Percentiles rank a stretch among this genome's conserved stretches.
Conservation (phyloP, 306 rosid species). For the Glycyrrhiza uralensis region DNA sequence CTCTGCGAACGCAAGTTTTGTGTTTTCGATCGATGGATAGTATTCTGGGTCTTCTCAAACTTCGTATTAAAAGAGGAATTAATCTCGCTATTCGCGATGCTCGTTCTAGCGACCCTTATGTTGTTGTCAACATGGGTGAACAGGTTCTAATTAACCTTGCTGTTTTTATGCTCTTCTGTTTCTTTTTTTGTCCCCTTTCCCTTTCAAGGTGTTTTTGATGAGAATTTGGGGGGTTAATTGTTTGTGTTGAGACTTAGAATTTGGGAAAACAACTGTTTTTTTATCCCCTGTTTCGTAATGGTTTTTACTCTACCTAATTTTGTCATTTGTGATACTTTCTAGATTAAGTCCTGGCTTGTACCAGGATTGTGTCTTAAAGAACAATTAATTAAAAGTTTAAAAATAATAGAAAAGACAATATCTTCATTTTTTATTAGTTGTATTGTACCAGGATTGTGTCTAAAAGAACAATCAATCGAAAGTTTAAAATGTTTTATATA, state of each 20-base stretch:
- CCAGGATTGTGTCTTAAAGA: no score
- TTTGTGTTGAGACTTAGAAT: not conserved
- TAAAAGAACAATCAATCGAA: no score
- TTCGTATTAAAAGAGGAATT: constrained; percentile 60
- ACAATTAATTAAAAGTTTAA: no score
- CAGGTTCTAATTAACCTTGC: constrained; percentile 39
- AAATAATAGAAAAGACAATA: no score
- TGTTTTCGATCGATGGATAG: constrained; percentile 40
- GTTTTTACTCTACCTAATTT: no score
- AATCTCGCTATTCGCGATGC: constrained; percentile 75
- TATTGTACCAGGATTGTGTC: no score
- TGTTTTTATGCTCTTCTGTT: not conserved
- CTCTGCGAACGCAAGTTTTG: not conserved
- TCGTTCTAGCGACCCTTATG: constrained; percentile 74
- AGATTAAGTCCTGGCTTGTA: no score
- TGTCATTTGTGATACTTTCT: not conserved
- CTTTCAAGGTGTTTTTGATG: not conserved
- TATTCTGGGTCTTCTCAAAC: constrained; percentile 63
- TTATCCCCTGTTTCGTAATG: no score
- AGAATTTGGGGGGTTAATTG: not conserved
- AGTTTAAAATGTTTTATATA: no score
- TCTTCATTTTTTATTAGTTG: no score
- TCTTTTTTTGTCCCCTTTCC: not conserved
- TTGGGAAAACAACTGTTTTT: no score
- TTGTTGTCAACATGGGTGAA: constrained; percentile 42